phyloP scores from a whole-genome alignment of 2,329 filamentous ascomycete species.

The Colletotrichum cereale region DNA sequence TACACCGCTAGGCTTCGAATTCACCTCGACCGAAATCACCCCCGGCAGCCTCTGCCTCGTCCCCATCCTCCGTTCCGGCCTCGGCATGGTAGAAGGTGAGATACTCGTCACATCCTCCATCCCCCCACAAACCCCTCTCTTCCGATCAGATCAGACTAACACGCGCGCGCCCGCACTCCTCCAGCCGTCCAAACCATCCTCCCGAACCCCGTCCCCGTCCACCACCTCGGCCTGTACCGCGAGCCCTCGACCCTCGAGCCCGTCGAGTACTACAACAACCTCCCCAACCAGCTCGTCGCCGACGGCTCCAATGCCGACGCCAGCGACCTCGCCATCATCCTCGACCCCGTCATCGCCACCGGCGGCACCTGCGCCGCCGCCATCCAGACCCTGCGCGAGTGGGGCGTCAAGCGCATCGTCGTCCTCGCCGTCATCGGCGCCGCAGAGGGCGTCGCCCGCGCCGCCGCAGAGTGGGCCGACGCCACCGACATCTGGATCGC shows the following conservation, averaged over 20 bases:
- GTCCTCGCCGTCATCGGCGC: conserved; percentile 83
- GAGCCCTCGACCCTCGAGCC: conserved; percentile 88
- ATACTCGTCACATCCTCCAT: background rate
- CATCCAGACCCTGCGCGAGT: conserved; percentile 89
- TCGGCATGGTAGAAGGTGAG: conserved; percentile 88
- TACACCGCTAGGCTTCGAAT: conserved; percentile 84
- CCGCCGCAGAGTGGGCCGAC: conserved; percentile 82
- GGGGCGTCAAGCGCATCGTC: conserved; percentile 87
- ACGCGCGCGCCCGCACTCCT: background rate
- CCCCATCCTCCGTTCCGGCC: conserved; percentile 90
- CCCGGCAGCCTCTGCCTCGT: conserved; percentile 82
- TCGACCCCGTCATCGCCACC: conserved; percentile 95
- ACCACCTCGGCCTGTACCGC: conserved; percentile 95
- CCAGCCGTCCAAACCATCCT: conserved; percentile 85
- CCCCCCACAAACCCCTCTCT: background rate
- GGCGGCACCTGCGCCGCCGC: conserved; percentile 91
- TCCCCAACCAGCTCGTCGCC: conserved; percentile 75
- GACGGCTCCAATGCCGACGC: conserved; percentile 52
- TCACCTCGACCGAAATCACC: conserved; percentile 73
- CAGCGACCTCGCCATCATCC: conserved; percentile 78
- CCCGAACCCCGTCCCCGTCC: conserved; percentile 82
- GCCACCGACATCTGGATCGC: conserved; percentile 86
- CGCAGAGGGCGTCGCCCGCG: conserved; percentile 75
- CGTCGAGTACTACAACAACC: conserved; percentile 98
- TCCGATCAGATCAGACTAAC: conserved; percentile 24